Evolutionary conservation across 768 basidiomycete species (phyloP).

Genomic region (Rubroboletus satanas): DNA sequence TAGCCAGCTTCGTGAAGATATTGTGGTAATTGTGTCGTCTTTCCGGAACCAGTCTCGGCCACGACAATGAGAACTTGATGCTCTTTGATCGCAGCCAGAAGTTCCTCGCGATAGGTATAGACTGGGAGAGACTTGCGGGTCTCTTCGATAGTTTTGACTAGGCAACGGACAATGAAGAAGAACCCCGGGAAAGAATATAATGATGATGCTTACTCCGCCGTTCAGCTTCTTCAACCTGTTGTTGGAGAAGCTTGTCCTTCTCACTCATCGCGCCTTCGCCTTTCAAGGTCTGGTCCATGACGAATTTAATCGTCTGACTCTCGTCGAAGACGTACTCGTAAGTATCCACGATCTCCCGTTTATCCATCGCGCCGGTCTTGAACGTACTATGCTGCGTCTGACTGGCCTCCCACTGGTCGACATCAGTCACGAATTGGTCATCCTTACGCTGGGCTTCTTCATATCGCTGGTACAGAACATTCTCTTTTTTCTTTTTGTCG

Average conservation of each 20-base stretch:
- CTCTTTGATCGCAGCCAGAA: conserved; percentile 83
- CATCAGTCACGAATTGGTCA: conserved; percentile 92
- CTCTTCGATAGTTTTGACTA: conserved; percentile 88
- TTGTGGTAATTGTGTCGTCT: conserved; percentile 97
- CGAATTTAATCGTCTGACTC: conserved; percentile 92
- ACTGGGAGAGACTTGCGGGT: conserved; percentile 93
- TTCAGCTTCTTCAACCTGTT: conserved; percentile 90
- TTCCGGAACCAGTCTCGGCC: conserved; percentile 97
- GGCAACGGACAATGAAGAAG: not conserved
- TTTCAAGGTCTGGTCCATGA: conserved; percentile 74
- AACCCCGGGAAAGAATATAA: not conserved
- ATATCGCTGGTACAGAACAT: conserved; percentile 89
- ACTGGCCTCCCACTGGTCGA: conserved; percentile 95
- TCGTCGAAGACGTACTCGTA: conserved; percentile 99
- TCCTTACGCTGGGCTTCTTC: conserved; percentile 90
- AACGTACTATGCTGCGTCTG: conserved; percentile 89
- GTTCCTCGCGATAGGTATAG: conserved; percentile 80
- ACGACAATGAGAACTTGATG: conserved; percentile 97
- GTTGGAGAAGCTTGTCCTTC: conserved; percentile 79
- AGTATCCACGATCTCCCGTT: conserved; percentile 70
- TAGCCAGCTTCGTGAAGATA: conserved; percentile 98
- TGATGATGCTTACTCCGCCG: conserved; percentile 62
- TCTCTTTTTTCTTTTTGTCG: conserved; percentile 93
- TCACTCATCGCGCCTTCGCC: conserved; percentile 70
- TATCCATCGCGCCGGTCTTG: conserved; percentile 90